phyloP scores from a whole-genome alignment of 805 yeast species.

The Ascoidea tarda region DNA sequence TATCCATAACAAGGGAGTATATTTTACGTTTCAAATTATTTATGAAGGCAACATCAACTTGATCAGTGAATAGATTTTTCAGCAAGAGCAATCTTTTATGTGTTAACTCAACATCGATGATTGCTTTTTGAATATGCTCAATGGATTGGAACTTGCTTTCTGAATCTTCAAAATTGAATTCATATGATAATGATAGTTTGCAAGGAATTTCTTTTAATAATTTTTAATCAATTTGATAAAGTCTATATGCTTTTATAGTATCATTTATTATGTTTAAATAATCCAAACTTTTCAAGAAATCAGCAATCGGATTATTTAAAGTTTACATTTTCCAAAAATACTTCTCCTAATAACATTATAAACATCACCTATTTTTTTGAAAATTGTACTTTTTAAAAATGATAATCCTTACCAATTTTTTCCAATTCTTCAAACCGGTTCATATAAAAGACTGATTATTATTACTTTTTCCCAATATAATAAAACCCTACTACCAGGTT shows the following conservation, averaged over 20 bases:
- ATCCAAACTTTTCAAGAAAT: conserved; percentile 40
- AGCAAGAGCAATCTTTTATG: conserved; percentile 8
- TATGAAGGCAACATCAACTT: too few relatives aligned
- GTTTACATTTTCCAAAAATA: conserved; percentile 80
- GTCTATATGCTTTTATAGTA: conserved; percentile 35
- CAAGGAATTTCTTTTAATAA: conserved; percentile 68
- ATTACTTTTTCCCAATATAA: too few relatives aligned
- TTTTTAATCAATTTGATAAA: conserved; percentile 29
- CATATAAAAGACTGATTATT: conserved; percentile 21
- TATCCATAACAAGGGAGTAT: conserved; percentile 21
- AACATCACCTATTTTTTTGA: conserved; percentile 51
- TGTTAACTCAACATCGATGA: conserved; percentile 24
- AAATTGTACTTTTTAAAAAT: conserved; percentile 14
- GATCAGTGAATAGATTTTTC: conserved; percentile 8
- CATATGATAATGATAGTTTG: conserved; percentile 67
- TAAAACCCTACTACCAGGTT: too few relatives aligned
- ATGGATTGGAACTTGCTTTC: conserved; percentile 34
- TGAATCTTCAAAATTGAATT: conserved; percentile 41
- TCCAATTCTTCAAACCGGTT: conserved; percentile 22
- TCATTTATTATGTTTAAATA: too few relatives aligned
- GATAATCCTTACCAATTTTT: conserved; percentile 13
- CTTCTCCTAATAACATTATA: conserved; percentile 79
- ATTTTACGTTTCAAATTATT: conserved; percentile 4
- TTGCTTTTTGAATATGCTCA: conserved; percentile 39
- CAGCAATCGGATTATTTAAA: conserved; percentile 65